Percentiles rank a stretch among this genome's conserved stretches.
Conservation (phyloP, 257 asterid species). For the Lithospermum erythrorhizon region DNA sequence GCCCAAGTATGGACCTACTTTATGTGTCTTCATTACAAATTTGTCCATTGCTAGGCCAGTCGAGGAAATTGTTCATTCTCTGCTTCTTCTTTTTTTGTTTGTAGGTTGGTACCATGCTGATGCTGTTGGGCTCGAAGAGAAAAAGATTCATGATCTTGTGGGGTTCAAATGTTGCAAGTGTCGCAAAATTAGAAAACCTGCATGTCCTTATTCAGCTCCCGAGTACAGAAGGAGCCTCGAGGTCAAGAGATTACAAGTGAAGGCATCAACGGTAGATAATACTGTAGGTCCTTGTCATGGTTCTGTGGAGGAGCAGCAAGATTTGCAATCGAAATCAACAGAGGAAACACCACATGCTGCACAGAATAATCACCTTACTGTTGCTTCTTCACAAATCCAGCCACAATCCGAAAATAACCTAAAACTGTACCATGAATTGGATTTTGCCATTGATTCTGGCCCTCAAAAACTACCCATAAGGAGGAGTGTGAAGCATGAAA, state of each 20-base stretch:
- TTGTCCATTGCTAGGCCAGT: slow-evolving; percentile 8
- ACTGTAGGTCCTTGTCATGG: slow-evolving; percentile 18
- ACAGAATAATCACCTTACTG: slow-evolving; percentile 18
- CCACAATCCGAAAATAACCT: slow-evolving; percentile 18
- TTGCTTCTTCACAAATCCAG: slow-evolving; percentile 23
- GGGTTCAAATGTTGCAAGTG: slow-evolving; percentile 85
- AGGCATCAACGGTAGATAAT: slow-evolving; percentile 22
- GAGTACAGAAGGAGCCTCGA: slow-evolving; percentile 24
- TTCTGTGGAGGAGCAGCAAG: slow-evolving; percentile 11
- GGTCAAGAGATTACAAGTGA: slow-evolving; percentile 22
- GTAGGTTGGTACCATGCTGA: slow-evolving; percentile 90
- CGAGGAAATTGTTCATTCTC: slow-evolving; percentile 11
- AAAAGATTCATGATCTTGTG: slow-evolving; percentile 30
- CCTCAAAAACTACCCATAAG: slow-evolving; percentile 61
- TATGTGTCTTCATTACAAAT: slow-evolving; percentile 2
- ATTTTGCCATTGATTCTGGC: slow-evolving; percentile 23
- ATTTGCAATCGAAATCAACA: slow-evolving; percentile 5
- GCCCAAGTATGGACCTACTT: slow-evolving; percentile 41
- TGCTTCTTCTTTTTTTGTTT: slow-evolving; percentile 13
- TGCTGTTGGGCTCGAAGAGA: slow-evolving; percentile 58
- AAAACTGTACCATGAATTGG: slow-evolving; percentile 27
- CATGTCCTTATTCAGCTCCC: slow-evolving; percentile 47
- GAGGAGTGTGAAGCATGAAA: slow-evolving; percentile 42
- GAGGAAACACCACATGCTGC: slow-evolving; percentile 16
- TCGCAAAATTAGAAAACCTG: slow-evolving; percentile 56